Evolutionary conservation across 2,329 filamentous ascomycete species (phyloP), one percentile per base, ranked within the genome.

Genomic region (Clathrospora elynae): DNA sequence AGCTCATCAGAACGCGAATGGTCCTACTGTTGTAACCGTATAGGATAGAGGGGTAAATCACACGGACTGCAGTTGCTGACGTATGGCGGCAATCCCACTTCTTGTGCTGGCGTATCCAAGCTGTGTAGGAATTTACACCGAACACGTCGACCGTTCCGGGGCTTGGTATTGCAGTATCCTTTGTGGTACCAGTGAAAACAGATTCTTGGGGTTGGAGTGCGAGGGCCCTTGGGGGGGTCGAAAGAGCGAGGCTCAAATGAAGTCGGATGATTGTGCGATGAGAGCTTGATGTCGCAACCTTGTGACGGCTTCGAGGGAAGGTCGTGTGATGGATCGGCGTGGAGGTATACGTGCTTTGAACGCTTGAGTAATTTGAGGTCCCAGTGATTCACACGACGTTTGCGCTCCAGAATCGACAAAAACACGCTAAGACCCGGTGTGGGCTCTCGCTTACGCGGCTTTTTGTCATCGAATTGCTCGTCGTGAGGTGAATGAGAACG

Each of bases 151-250:
- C 36, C 48, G 6, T 39, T 16, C 5, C 23, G 24, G 6, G 9
- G 38, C 9, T 32, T 51, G 6, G 48, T 51, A 1, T 13, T 38
- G 31, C 57, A 64, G 13, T 33, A 33, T 11, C 59, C 54, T 18
- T 55, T 40, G 33, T 62, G 61, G 26, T 61, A 62, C 46, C 46
- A 61, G 36, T 46, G 48, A 44, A 59, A 64, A 35, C 59, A 62
- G 28, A 59, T 46, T 12, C 5, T 13, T 28, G 25, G 33, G 36
- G 9, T 31, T 24, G 33, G 37, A 9, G 16, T 14, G 2, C 39
- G 41, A 31, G 35, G 32, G n/a, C 38, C 36, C 23, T 20, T 42
- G 3, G 49, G 44, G 3, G 35, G 24, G 20, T 42, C 22, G 7
- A 42, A 39, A 11, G 34, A n/a, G n/a, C n/a, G n/a, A n/a, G n/a